Conservation (phyloP, 495 filamentous ascomycete species). For the Talaromyces liani region DNA sequence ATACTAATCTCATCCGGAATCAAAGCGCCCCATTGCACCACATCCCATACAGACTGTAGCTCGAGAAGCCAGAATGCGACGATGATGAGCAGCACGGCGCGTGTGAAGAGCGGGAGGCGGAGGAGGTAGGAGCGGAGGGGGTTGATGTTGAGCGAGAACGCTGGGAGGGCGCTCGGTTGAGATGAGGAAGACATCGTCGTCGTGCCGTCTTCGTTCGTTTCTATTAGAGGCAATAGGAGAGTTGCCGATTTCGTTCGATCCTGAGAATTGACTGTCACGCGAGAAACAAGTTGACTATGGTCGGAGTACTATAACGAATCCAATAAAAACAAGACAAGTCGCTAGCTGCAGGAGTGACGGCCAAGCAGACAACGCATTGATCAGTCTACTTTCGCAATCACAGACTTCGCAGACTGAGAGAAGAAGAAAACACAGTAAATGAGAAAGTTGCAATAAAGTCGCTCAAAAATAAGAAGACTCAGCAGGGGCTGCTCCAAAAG, state of each 20-base stretch:
- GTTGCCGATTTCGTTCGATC: background rate
- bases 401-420: background rate
- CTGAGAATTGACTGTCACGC: background rate
- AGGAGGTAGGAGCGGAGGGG: slow-evolving; percentile 62
- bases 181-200: slow-evolving; percentile 2
- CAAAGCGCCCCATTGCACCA: slow-evolving; percentile 68
- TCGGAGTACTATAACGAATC: background rate
- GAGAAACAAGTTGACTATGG: background rate
- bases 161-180: slow-evolving; percentile 29
- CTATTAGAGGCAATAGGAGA: too few species aligned
- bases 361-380: background rate
- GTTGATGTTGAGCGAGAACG: slow-evolving; percentile 42
- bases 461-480: background rate
- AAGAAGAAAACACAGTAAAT: background rate
- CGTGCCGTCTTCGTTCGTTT: background rate
- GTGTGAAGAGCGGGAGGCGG: slow-evolving; percentile 82
- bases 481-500: background rate
- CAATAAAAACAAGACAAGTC: background rate
- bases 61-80: slow-evolving; percentile 59
- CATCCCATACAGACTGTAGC: slow-evolving; percentile 57
- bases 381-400: background rate
- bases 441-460: background rate
- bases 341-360: background rate
- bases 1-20: slow-evolving; percentile 68
- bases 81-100: slow-evolving; percentile 62